Conservation (phyloP, 768 basidiomycete genomes). For the Mycena maculata region DNA sequence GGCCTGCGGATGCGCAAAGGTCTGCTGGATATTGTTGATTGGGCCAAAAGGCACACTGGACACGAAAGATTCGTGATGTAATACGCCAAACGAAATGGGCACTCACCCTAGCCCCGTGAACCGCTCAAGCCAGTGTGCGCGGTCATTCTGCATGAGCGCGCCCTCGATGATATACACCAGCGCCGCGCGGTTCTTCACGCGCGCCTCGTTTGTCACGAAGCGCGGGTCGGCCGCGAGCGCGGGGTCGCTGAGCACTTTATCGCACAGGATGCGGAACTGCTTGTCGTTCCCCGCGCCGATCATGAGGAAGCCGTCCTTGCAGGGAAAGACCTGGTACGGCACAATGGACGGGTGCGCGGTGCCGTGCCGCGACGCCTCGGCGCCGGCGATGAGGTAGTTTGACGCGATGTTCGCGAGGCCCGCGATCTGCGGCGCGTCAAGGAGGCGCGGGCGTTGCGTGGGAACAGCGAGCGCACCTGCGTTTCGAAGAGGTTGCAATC, state of each 20-base stretch:
- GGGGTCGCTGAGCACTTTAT: slow-evolving; percentile 70
- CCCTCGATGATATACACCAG: slow-evolving; percentile 77
- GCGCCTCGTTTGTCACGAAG: slow-evolving; percentile 78
- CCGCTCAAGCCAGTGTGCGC: slow-evolving; percentile 79
- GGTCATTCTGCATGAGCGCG: slow-evolving; percentile 64
- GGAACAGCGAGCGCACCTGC: slow-evolving; percentile 64
- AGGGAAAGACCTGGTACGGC: slow-evolving; percentile 92
- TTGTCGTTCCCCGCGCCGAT: slow-evolving; percentile 93
- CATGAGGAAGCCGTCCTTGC: slow-evolving; percentile 91
- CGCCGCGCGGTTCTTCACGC: slow-evolving; percentile 81
- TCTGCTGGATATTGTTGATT: slow-evolving; percentile 91
- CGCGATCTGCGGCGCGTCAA: slow-evolving; percentile 68
- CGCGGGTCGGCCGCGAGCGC: slow-evolving; percentile 68
- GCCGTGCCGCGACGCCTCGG: slow-evolving; percentile 88
- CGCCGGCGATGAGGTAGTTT: slow-evolving; percentile 89
- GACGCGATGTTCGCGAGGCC: slow-evolving; percentile 93
- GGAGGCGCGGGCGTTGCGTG: neutral
- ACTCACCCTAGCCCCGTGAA: slow-evolving; percentile 84
- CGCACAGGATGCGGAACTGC: slow-evolving; percentile 81
- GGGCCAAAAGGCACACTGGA: slow-evolving; percentile 87
- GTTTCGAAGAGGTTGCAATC: slow-evolving; percentile 94
- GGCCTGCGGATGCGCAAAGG: slow-evolving; percentile 91
- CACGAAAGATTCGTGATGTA: too few species aligned
- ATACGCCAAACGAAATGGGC: slow-evolving; percentile 16
- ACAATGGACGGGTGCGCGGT: slow-evolving; percentile 95